These are phyloP conservation scores for Xylariaceae sp. DNA, from an alignment of 2,329 filamentous ascomycete species.

Conservation along the genomic window DNA sequence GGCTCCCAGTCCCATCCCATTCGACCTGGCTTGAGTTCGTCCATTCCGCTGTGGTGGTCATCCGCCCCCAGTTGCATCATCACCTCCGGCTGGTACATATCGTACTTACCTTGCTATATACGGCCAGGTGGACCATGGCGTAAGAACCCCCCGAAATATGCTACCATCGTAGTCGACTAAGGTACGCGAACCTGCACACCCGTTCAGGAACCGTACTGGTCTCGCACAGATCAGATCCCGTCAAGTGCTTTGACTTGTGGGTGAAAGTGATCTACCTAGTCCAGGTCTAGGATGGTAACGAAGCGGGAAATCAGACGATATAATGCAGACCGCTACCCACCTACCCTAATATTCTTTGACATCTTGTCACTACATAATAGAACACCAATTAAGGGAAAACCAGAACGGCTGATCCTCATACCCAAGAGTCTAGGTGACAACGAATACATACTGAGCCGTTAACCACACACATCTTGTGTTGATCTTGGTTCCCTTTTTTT, in stretches of 20 bases:
- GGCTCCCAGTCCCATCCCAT: constrained; percentile 32
- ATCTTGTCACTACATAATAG: constrained; percentile 35
- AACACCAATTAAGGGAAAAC: constrained; percentile 29
- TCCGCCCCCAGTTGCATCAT: constrained; percentile 39
- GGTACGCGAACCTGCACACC: constrained; percentile 39
- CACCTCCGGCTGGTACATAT: constrained; percentile 35
- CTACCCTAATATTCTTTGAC: constrained; percentile 31
- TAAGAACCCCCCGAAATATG: constrained; percentile 56
- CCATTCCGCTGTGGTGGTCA: constrained; percentile 32
- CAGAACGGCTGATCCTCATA: constrained; percentile 33
- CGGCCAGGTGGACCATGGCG: constrained; percentile 45
- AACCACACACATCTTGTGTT: neutral
- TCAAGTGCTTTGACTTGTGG: constrained; percentile 43
- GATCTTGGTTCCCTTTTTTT: constrained; percentile 7
- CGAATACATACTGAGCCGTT: constrained; percentile 28
- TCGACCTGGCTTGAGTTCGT: constrained; percentile 27
- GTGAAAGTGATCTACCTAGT: constrained; percentile 37
- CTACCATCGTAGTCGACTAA: constrained; percentile 46
- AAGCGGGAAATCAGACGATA: constrained; percentile 44
- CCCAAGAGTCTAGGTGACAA: constrained; percentile 29
- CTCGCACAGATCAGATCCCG: constrained; percentile 45
- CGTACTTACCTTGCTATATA: constrained; percentile 49
- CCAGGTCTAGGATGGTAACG: constrained; percentile 33
- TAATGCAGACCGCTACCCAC: constrained; percentile 40
- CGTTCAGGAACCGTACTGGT: constrained; percentile 44